These are phyloP conservation scores for Aspergillus quadricinctus DNA, from an alignment of 2,329 filamentous ascomycete genomes.

Conservation along the genomic window DNA sequence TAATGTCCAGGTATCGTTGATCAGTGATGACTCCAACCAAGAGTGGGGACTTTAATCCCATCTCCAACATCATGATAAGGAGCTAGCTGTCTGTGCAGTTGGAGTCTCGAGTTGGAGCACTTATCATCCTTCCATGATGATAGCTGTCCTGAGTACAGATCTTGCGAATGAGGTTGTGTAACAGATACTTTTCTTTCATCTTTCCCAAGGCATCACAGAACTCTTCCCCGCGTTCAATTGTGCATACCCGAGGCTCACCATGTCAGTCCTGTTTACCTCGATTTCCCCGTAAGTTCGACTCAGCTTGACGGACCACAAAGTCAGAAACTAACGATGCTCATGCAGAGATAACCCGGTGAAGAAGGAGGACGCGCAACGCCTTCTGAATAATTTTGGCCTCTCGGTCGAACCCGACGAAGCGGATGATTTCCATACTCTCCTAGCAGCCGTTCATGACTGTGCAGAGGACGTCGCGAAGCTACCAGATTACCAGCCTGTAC, in stretches of 20 bases:
- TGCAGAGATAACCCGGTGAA: conserved; percentile 38
- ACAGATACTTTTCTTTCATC: background rate
- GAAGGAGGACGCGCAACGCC: conserved; percentile 35
- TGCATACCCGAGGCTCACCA: conserved; percentile 1
- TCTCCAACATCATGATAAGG: conserved; percentile 1
- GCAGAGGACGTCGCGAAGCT: conserved; percentile 43
- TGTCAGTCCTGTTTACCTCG: conserved; percentile 28
- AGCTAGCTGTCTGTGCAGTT: conserved; percentile 4
- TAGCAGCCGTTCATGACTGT: conserved; percentile 51
- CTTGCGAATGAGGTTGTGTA: background rate
- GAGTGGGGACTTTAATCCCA: background rate
- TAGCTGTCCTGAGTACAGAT: background rate
- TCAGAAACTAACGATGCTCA: background rate
- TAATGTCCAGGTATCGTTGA: background rate
- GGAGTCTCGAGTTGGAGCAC: background rate
- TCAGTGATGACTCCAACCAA: background rate
- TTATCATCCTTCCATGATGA: background rate
- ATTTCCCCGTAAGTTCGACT: conserved; percentile 20
- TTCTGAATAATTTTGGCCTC: conserved; percentile 37
- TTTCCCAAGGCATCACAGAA: background rate
- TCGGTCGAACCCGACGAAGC: conserved; percentile 35
- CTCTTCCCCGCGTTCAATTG: background rate
- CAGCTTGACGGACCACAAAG: background rate
- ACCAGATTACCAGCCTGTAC: conserved; percentile 45
- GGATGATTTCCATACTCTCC: conserved; percentile 45